Percentiles rank a stretch among this genome's conserved stretches.
These are phyloP conservation scores for Trichoderma atrobrunneum DNA, from an alignment of 2,329 filamentous ascomycete species.

Conservation along the genomic window DNA sequence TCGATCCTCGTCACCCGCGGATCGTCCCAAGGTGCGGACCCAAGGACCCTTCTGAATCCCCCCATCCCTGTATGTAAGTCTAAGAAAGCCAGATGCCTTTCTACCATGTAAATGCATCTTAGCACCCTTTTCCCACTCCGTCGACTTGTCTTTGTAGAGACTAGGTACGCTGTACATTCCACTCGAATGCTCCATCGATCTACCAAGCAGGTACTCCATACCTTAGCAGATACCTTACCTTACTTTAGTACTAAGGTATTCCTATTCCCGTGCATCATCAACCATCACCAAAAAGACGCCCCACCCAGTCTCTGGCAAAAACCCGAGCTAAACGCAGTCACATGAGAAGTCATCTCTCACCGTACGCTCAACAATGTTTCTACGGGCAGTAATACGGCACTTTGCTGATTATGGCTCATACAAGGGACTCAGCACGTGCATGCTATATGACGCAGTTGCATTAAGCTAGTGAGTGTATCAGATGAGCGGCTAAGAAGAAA, in stretches of 20 bases:
- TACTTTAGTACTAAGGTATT: neutral
- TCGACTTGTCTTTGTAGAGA: neutral
- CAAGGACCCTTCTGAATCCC: neutral
- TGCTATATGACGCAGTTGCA: constrained; percentile 1
- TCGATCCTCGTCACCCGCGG: neutral
- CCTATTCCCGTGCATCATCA: neutral
- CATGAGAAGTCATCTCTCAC: constrained; percentile 13
- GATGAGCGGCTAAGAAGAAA: neutral
- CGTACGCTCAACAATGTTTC: neutral
- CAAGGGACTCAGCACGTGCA: neutral
- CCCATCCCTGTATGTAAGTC: neutral
- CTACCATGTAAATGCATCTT: neutral
- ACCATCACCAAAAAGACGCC: neutral
- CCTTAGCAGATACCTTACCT: neutral
- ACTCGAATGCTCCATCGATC: constrained; percentile 4
- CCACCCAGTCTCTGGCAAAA: neutral
- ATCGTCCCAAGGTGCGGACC: neutral
- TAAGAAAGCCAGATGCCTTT: neutral
- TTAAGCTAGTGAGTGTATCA: neutral
- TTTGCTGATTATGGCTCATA: neutral
- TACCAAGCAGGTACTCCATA: constrained; percentile 8
- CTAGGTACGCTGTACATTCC: neutral
- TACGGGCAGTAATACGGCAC: neutral
- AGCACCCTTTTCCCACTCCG: neutral
- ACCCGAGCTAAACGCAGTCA: neutral